Evolutionary conservation across 2,329 filamentous ascomycete genomes (phyloP), one percentile per base, ranked within the genome.

Genomic region (Plenodomus biglobosus): DNA sequence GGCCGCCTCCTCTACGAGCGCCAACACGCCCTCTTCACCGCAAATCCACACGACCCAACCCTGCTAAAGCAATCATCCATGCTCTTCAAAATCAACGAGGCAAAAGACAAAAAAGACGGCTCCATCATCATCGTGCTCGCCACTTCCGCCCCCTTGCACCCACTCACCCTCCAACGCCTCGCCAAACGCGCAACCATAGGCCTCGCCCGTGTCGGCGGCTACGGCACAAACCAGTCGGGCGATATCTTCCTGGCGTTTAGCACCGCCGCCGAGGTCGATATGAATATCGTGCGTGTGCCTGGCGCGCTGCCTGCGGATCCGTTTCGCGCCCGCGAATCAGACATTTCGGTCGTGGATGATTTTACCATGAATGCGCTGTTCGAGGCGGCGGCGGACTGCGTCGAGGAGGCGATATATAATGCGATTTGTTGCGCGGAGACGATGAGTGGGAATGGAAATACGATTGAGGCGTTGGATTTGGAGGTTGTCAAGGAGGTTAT

Each of bases 191-290:
- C 83, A 1, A 84, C 83, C 0, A 78, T 86, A 1, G 84, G 85
- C 0, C 65, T 88, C 1, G 73, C 79, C 4, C 76, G 79, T 47
- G 83, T 85, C 0, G 84, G 84, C 2, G 82, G 83, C 1, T 81
- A 81, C 50, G 84, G 83, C 0, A 75, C 77, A 37, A 86, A 86
- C 53, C 76, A 76, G 10, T 86, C 82, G 0, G 85, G 85, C 0
- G 85, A 88, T 51, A 81, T 88, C 49, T 86, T 87, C 62, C 72
- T 88, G 2, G 84, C 85, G 3, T 82, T 88, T 50, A 86, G 83
- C 7, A 87, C 84, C 0, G 84, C 75, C 5, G 82, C 80, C 49
- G 72, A 75, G 37, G 69, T 83, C 1, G 70, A 73, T 2, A 73
- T 78, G 32, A 76, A 79, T 56, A 71, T 68, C 6, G 46, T 64